Conservation (phyloP, 73 alveolate species). For the Paramecium biaurelia region DNA sequence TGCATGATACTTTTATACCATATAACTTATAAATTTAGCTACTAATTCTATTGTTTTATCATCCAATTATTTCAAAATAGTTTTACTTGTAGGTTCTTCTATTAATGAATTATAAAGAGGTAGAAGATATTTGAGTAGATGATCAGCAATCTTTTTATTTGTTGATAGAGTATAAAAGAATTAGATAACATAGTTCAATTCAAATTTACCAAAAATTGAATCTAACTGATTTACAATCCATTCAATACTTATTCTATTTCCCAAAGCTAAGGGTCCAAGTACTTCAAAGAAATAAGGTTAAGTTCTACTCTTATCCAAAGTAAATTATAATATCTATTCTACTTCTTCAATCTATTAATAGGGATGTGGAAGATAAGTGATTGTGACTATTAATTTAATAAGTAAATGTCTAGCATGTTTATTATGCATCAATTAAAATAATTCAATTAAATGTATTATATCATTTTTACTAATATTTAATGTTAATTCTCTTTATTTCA, state of each 20-base stretch:
- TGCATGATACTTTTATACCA: neutral
- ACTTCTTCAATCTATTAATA: neutral
- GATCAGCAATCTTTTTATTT: neutral
- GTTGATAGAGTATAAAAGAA: slow-evolving; percentile 22
- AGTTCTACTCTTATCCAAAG: neutral
- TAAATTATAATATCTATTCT: neutral
- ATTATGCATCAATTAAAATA: neutral
- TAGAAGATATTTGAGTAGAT: neutral
- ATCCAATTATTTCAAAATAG: neutral
- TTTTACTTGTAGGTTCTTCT: neutral
- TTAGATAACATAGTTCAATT: neutral
- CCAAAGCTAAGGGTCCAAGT: neutral
- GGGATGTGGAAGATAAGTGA: slow-evolving; percentile 34
- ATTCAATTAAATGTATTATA: slow-evolving; percentile 10
- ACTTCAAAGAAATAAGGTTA: neutral
- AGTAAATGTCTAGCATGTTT: neutral
- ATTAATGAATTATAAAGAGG: neutral
- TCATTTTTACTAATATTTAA: neutral
- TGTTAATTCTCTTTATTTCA: neutral
- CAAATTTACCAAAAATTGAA: neutral
- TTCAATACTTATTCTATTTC: neutral
- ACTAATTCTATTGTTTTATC: neutral
- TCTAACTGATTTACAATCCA: neutral
- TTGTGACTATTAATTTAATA: neutral
- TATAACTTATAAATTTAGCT: neutral